Conservation (phyloP, 441 rosid species). For the Pelargonium fulgidum region DNA sequence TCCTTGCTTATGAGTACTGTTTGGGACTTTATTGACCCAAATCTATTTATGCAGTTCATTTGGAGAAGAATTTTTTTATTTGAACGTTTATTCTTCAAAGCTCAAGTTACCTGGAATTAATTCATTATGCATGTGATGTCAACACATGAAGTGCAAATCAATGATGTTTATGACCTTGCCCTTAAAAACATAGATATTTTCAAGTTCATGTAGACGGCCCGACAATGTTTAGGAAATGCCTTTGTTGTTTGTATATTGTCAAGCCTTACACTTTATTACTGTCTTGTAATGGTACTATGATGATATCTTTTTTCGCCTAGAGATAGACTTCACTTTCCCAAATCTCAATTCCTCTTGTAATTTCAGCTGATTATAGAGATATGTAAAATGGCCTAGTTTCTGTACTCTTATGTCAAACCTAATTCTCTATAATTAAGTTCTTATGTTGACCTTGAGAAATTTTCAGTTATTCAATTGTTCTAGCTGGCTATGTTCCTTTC, state of each 20-base stretch:
- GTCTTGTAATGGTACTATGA: not conserved
- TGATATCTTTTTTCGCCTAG: not conserved
- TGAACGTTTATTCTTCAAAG: not conserved
- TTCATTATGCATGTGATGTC: not conserved
- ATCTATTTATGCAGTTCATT: conserved; percentile 6
- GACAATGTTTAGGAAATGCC: too few species aligned
- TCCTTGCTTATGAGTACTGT: not conserved
- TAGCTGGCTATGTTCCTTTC: not conserved
- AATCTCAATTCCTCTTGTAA: not conserved
- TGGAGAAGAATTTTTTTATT: not conserved
- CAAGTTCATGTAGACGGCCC: not conserved
- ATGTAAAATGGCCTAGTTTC: not conserved
- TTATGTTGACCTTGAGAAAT: not conserved
- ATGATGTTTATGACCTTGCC: not conserved
- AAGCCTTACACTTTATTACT: not conserved
- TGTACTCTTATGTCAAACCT: not conserved
- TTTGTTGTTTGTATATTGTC: not conserved
- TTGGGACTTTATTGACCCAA: not conserved
- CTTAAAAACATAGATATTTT: not conserved
- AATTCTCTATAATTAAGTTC: not conserved
- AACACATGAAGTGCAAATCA: not conserved
- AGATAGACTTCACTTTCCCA: not conserved
- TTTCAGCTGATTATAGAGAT: not conserved
- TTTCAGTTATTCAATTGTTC: not conserved
- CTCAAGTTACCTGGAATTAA: not conserved